Evolutionary conservation across 2,329 filamentous ascomycete species (phyloP).

Genomic region (Juglanconis oblonga): DNA sequence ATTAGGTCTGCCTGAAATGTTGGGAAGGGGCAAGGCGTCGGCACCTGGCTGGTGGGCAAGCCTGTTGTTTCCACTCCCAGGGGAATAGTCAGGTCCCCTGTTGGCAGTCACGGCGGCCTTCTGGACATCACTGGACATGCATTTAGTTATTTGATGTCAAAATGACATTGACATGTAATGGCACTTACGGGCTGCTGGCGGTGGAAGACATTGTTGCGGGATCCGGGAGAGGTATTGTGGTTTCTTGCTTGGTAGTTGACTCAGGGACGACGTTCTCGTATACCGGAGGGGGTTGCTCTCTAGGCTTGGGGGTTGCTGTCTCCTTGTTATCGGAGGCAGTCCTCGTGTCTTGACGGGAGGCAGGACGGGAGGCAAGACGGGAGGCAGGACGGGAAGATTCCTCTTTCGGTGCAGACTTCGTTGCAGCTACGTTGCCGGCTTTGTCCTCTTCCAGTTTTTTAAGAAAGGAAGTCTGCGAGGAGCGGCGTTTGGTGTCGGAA

Average conservation of each 20-base stretch:
- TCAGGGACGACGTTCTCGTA: neutral
- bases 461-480: neutral
- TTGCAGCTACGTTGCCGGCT: no score
- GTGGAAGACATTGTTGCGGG: conserved; percentile 1
- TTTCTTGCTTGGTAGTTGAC: neutral
- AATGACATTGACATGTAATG: neutral
- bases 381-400: neutral
- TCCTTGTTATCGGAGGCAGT: neutral
- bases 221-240: neutral
- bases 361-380: no score
- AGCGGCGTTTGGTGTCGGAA: conserved; percentile 1
- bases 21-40: conserved; percentile 2
- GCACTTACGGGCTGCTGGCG: conserved; percentile 11
- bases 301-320: neutral
- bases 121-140: neutral
- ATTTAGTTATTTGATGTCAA: neutral
- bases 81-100: conserved; percentile 6
- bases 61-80: neutral
- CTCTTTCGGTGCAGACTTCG: neutral
- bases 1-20: conserved; percentile 6
- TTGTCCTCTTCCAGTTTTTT: neutral
- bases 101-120: conserved; percentile 4
- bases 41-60: conserved; percentile 1
- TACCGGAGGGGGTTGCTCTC: neutral
- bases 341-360: neutral